Percentiles rank a stretch among this genome's conserved stretches.
Conservation (phyloP, 2,329 filamentous ascomycete genomes). For the Neonectria sp. region DNA sequence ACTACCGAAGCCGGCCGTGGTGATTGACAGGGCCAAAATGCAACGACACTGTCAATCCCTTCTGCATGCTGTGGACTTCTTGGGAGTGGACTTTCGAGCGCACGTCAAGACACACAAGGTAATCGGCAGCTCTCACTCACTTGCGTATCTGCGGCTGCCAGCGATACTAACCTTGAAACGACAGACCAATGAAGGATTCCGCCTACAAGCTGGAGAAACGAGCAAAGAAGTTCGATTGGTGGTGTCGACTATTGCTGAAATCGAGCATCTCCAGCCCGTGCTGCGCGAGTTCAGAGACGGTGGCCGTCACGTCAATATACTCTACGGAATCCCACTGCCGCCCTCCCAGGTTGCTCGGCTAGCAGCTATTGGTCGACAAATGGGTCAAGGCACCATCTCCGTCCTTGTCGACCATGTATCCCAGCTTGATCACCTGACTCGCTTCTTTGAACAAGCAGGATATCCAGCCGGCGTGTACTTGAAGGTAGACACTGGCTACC, state of each 20-base stretch:
- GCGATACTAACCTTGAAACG: accelerated
- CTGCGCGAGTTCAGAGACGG: conserved; percentile 57
- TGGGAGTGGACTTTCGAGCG: conserved; percentile 70
- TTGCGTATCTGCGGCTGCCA: accelerated
- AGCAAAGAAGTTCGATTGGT: conserved; percentile 65
- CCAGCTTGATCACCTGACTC: conserved; percentile 55
- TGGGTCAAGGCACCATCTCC: conserved; percentile 64
- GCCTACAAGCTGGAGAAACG: conserved; percentile 66
- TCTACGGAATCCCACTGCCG: conserved; percentile 74
- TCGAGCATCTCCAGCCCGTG: conserved; percentile 67
- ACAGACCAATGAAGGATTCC: conserved; percentile 69
- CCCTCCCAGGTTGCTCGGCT: conserved; percentile 68
- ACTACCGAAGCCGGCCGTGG: conserved; percentile 68
- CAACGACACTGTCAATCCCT: conserved; percentile 71
- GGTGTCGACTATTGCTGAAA: conserved; percentile 72
- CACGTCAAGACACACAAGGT: conserved; percentile 80
- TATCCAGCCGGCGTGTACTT: conserved; percentile 63
- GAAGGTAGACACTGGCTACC: conserved; percentile 76
- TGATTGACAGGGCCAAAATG: conserved; percentile 70
- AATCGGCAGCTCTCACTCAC: neutral
- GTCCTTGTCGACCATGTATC: conserved; percentile 71
- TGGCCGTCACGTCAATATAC: conserved; percentile 53
- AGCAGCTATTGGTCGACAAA: conserved; percentile 57
- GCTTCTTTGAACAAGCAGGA: conserved; percentile 51
- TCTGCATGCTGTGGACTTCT: conserved; percentile 62